Conservation (phyloP, 257 asterid genomes). For the Solanum neorickii region DNA sequence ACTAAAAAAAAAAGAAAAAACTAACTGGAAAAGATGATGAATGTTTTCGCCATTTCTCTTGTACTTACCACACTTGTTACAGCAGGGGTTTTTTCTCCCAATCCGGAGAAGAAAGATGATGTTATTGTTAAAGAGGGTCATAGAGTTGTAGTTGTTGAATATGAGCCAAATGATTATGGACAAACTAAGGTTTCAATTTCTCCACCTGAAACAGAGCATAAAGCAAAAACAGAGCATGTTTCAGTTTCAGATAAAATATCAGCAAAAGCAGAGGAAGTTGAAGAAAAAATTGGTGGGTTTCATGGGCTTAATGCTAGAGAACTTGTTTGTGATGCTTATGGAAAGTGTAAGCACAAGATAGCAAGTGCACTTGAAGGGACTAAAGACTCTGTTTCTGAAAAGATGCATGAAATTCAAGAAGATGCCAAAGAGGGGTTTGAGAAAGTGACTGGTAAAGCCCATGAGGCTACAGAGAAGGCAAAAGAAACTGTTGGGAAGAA, state of each 20-base stretch:
- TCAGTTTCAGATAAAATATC: constrained; percentile 1
- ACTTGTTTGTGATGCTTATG: constrained; percentile 27
- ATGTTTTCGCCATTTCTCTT: constrained; percentile 13
- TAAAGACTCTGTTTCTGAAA: constrained; percentile 8
- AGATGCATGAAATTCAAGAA: constrained; percentile 18
- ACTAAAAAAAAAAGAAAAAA: no score
- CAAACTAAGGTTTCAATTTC: constrained; percentile 18
- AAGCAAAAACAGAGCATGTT: background rate
- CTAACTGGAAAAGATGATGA: constrained; percentile 12
- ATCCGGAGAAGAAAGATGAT: background rate
- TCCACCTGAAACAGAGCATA: constrained; percentile 4
- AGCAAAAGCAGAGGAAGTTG: background rate
- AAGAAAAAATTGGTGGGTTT: background rate
- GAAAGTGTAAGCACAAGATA: constrained; percentile 22
- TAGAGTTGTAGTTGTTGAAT: constrained; percentile 47
- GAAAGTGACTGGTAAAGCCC: background rate
- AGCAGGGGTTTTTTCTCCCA: constrained; percentile 17
- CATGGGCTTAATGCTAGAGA: constrained; percentile 4
- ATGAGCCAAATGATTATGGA: constrained; percentile 6
- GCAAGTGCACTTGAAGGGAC: constrained; percentile 15
- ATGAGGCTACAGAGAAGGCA: constrained; percentile 4
- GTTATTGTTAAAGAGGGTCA: constrained; percentile 25
- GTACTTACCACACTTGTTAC: constrained; percentile 15
- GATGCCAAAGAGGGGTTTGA: constrained; percentile 6
- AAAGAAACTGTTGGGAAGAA: constrained; percentile 9